Percentiles rank a stretch among this genome's conserved stretches.
Evolutionary conservation across 192 early-diverging fungal species (phyloP).

Genomic region (Blastocladiella britannica): DNA sequence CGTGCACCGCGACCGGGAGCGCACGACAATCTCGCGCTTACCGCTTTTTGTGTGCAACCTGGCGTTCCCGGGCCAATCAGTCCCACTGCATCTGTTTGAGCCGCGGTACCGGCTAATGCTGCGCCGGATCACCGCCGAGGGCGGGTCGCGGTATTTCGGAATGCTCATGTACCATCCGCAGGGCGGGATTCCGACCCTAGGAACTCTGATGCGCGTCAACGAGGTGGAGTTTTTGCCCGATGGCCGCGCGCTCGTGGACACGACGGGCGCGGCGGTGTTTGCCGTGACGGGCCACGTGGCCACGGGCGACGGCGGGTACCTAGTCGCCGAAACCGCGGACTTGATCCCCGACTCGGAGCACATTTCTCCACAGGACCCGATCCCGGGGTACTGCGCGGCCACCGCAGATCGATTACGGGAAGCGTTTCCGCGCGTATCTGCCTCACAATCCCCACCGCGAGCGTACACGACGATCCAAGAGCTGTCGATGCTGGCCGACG

Average conservation of each 20-base stretch:
- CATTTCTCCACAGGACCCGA: no score
- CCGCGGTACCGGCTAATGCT: constrained; percentile 43
- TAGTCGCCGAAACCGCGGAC: constrained; percentile 18
- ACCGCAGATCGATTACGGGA: no score
- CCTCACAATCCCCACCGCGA: no score
- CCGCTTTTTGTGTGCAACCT: constrained; percentile 38
- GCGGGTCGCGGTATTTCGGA: constrained; percentile 22
- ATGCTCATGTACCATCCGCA: constrained; percentile 19
- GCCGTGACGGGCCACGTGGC: constrained; percentile 13
- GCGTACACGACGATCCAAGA: no score
- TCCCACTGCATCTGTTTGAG: constrained; percentile 41
- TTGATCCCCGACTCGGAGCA: constrained; percentile 2
- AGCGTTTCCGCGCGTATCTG: no score
- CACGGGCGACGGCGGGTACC: constrained; percentile 24
- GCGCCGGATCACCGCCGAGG: constrained; percentile 16
- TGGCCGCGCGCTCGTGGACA: constrained; percentile 29
- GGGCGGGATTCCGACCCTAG: constrained; percentile 12
- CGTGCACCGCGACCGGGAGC: background rate
- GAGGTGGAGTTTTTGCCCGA: constrained; percentile 19
- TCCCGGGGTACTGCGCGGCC: no score
- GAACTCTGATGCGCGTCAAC: constrained; percentile 23
- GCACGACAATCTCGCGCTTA: constrained; percentile 11
- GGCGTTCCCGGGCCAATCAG: constrained; percentile 34
- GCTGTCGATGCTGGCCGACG: no score
- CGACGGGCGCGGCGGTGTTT: constrained; percentile 23